Conservation (phyloP, 495 filamentous ascomycete genomes). For the Neurospora sp. region DNA sequence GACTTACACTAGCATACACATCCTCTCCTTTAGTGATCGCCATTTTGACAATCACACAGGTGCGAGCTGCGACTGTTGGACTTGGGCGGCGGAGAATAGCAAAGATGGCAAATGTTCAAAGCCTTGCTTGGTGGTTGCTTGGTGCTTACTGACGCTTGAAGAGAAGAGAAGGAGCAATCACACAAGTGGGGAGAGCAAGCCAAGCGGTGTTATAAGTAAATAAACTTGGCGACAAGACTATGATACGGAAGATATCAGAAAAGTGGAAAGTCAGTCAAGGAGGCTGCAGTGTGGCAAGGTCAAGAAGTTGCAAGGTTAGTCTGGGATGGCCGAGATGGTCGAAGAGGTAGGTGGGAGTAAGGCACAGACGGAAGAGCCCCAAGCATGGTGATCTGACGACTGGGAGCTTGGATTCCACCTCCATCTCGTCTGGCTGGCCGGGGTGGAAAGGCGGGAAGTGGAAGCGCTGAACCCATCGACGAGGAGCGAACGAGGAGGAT, state of each 20-base stretch:
- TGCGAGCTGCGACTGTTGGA: background rate
- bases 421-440: background rate
- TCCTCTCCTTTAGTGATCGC: slow-evolving; percentile 30
- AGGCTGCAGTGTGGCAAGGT: background rate
- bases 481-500: background rate
- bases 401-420: background rate
- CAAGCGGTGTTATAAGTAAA: background rate
- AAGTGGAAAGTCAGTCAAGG: background rate
- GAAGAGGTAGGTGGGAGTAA: background rate
- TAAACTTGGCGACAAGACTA: background rate
- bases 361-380: background rate
- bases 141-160: background rate
- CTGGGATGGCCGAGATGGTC: background rate
- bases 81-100: background rate
- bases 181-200: background rate
- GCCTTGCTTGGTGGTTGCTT: background rate
- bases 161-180: background rate
- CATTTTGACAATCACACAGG: slow-evolving; percentile 11
- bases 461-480: background rate
- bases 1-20: slow-evolving; percentile 47
- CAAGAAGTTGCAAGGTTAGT: background rate
- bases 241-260: background rate
- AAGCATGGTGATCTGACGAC: background rate
- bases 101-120: background rate
- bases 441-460: background rate